Conservation (phyloP, 176 grass and related monocot genomes). For the Urochloa ruziziensis region DNA sequence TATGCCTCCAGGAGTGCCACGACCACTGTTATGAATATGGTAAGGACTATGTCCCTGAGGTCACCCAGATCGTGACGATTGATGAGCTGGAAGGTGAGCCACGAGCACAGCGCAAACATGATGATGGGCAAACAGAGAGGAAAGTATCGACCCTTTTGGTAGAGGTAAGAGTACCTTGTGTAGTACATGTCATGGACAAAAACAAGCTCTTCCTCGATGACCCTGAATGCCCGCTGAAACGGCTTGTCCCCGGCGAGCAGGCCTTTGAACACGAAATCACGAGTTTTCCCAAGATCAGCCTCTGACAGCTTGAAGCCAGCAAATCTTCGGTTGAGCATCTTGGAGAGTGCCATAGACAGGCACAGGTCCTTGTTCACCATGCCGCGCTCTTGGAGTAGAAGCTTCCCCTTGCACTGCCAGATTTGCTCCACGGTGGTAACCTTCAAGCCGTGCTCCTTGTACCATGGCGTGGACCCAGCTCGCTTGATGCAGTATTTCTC, state of each 20-base stretch:
- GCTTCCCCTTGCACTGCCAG: not conserved
- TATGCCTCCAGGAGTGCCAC: not conserved
- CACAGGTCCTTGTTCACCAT: not conserved
- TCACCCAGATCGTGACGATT: not conserved
- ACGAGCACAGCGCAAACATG: not conserved
- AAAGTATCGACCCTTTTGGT: not conserved
- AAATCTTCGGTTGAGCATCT: too few species aligned
- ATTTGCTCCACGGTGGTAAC: not conserved
- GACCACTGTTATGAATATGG: not conserved
- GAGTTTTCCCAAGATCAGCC: not conserved
- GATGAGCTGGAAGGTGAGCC: not conserved
- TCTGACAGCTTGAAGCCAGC: not conserved
- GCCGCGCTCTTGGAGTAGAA: not conserved
- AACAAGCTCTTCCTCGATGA: not conserved
- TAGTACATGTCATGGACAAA: too few species aligned
- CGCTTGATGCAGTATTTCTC: not conserved
- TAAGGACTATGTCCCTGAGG: too few species aligned
- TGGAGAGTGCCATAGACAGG: not conserved
- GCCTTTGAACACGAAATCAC: not conserved
- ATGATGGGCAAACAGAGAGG: not conserved
- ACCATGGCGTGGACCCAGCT: not conserved
- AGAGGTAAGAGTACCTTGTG: not conserved
- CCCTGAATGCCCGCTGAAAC: not conserved
- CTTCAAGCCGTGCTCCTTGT: not conserved
- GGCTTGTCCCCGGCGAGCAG: not conserved